Percentiles rank a stretch among this genome's conserved stretches.
Conservation (phyloP, 2,329 filamentous ascomycete genomes). For the Scedosporium minutisporum region DNA sequence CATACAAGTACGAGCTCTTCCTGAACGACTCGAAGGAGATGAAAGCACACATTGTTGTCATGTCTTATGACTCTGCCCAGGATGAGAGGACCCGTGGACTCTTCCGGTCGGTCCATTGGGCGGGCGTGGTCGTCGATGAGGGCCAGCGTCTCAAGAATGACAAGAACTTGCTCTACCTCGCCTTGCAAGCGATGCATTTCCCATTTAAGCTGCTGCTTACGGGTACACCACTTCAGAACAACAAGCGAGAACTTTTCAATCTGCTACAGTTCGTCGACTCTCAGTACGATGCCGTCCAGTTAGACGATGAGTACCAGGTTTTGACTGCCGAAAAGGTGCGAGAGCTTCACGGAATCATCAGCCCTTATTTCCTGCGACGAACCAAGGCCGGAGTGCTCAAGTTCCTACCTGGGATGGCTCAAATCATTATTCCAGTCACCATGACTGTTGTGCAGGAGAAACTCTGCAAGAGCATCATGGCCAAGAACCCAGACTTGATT, state of each 20-base stretch:
- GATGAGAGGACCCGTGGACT: slow-evolving; percentile 58
- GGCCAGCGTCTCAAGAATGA: slow-evolving; percentile 95
- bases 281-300: slow-evolving; percentile 53
- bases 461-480: slow-evolving; percentile 85
- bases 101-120: slow-evolving; percentile 70
- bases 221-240: slow-evolving; percentile 90
- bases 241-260: slow-evolving; percentile 89
- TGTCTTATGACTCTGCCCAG: slow-evolving; percentile 83
- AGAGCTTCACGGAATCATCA: slow-evolving; percentile 73
- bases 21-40: slow-evolving; percentile 56
- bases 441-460: slow-evolving; percentile 93
- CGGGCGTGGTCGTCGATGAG: slow-evolving; percentile 84
- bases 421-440: slow-evolving; percentile 91
- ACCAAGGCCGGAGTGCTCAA: slow-evolving; percentile 88
- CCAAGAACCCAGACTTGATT: slow-evolving; percentile 83
- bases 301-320: slow-evolving; percentile 69
- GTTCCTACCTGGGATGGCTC: slow-evolving; percentile 84
- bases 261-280: slow-evolving; percentile 89
- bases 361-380: slow-evolving; percentile 59
- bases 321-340: slow-evolving; percentile 75
- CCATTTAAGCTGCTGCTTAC: slow-evolving; percentile 82
- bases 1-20: slow-evolving; percentile 79
- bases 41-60: slow-evolving; percentile 83
- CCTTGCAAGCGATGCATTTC: slow-evolving; percentile 62
- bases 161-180: slow-evolving; percentile 68